Base-by-base conservation (phyloP, 1,284 basidiomycete species). In the Ceratobasidium sp. region DNA sequence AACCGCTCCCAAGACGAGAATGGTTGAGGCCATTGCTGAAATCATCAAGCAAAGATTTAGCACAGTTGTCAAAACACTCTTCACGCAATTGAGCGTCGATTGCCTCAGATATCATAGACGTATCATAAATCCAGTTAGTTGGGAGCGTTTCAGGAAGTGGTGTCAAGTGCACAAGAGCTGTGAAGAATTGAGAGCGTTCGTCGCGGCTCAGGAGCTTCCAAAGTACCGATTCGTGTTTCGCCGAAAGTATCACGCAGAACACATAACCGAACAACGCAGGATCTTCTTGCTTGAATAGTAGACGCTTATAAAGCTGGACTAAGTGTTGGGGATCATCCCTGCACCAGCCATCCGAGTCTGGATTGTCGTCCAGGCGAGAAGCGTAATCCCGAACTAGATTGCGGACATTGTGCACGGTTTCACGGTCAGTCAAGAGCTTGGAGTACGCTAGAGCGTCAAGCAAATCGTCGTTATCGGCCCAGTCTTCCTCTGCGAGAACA, bases 251-350 rank as follows among this genome's bases (percentile, higher is more conserved):
- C 26, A 23, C 2, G 15, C 50, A 42, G 48, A 68, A 68, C 28
- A 68, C 66, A 33, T 13, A 23, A 5, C 66, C 66, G 48, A 68
- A 68, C 5, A 68, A 15, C 20, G 66, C 46, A 6, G 66, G 66
- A 28, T 68, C 50, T 1, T 6, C 28, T 5, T 3, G 1, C n/a
- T 46, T 46, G 6, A 68, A 28, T 5, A 6, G 13, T 5, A 7
- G 3, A 28, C 56, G 12, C 38, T 68, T 52, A 28, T 54, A 68
- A 4, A 68, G 26, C 3, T 3, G 17, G 3, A 4, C 20, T 20
- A 68, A 7, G n/a, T n/a, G n/a, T n/a, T n/a, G n/a, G n/a, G n/a
- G n/a, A n/a, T n/a, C n/a, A n/a, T n/a, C n/a, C n/a, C n/a, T n/a
- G 4, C 38, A n/a, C n/a, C n/a, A n/a, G n/a, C n/a, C n/a, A n/a